Evolutionary conservation across 2,329 filamentous ascomycete species (phyloP), one percentile per base, ranked within the genome.

Genomic region (Penicillium polonicum): DNA sequence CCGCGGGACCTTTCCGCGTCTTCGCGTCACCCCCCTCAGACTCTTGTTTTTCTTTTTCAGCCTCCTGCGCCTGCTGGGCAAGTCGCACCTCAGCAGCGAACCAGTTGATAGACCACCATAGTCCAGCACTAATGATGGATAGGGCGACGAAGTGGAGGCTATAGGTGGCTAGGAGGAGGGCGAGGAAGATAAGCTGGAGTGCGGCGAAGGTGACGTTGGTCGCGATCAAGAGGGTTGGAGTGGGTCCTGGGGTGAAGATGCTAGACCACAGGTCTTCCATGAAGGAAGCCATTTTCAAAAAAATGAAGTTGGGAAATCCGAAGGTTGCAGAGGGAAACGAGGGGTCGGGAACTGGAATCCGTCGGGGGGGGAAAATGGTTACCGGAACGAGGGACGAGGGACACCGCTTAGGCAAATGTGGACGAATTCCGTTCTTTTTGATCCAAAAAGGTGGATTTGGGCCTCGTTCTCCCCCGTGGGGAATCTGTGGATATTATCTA

Each of bases 61-160:
- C 68, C 62, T 79, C 74, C 62, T 74, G 80, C 19, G 79, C 79
- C 62, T 83, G 80, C 65, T 67, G 65, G 9, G 80, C 79, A 66
- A 81, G 76, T 31, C 74, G 71, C 52, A 88, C 74, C 70, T 88
- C 93, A 45, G 78, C 78, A 55, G 91, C 92, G 71, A 99, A 97
- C 94, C 94, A 99, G 83, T 97, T 97, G 78, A 97, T 92, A 57
- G 89, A 86, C 80, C 85, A 92, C 94, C 94, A 99, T 36, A 97
- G 82, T 5, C 90, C 89, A 33, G 79, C 92, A 62, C 86, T 91
- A 10, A 99, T 80, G 58, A 87, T 69, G 13, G 91, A 96, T 6
- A 99, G 84, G 57, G 93, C 82, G 62, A 91, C 74, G 70, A 97
- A 96, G 81, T 97, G 94, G 63, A 96, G 83, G 78, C 89, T 96